Conservation (phyloP, 2,329 filamentous ascomycete genomes). For the Penicillium capsulatum region DNA sequence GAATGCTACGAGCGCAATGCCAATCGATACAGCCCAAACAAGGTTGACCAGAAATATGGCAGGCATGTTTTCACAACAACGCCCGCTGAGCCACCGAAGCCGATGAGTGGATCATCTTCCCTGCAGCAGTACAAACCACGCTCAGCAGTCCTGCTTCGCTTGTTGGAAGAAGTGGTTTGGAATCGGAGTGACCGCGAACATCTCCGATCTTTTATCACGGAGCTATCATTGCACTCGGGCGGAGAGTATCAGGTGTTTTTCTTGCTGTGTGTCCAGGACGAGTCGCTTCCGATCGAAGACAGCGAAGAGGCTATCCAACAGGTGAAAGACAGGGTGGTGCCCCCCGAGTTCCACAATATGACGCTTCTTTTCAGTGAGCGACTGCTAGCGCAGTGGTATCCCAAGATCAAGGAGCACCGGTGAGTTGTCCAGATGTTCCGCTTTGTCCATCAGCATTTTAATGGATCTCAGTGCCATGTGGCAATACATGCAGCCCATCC, state of each 20-base stretch:
- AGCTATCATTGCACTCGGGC: conserved; percentile 2
- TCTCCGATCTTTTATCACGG: conserved; percentile 5
- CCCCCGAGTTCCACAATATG: conserved; percentile 8
- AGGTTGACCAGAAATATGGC: not conserved
- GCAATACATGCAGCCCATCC: conserved; percentile 66
- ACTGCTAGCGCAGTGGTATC: conserved; percentile 6
- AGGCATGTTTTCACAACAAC: no score
- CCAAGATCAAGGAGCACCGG: conserved; percentile 7
- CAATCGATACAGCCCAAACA: not conserved
- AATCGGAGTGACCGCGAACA: conserved; percentile 2
- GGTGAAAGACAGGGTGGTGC: conserved; percentile 3
- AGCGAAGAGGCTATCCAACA: not conserved
- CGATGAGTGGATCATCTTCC: no score
- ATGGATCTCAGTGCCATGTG: not conserved
- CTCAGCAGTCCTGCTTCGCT: conserved; percentile 2
- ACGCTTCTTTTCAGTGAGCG: conserved; percentile 5
- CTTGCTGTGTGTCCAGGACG: not conserved
- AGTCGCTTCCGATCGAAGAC: not conserved
- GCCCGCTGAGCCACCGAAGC: no score
- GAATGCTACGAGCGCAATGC: conserved; percentile 5
- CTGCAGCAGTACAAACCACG: conserved; percentile 1
- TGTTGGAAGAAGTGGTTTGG: conserved; percentile 4
- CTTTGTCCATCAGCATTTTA: not conserved
- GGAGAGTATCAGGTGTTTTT: conserved; percentile 4
- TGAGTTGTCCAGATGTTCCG: not conserved